Percentiles rank a stretch among this genome's conserved stretches.
Conservation (phyloP, 2,329 filamentous ascomycete genomes). For the Emmonsiellopsis sp. region DNA sequence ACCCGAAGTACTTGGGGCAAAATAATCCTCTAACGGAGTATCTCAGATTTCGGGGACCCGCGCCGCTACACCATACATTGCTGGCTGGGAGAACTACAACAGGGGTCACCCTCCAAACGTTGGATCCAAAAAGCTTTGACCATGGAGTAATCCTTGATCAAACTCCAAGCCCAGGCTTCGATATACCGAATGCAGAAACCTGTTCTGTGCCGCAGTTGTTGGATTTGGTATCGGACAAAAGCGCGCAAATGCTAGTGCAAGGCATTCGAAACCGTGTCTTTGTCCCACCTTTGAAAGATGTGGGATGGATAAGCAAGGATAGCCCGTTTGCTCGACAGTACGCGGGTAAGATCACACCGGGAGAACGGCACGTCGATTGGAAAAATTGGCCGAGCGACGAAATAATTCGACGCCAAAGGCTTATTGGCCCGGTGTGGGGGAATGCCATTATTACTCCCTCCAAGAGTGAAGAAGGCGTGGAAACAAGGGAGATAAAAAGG, state of each 20-base stretch:
- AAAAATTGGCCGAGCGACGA: constrained; percentile 43
- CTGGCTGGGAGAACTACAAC: constrained; percentile 52
- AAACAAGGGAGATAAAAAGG: constrained; percentile 22
- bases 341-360: constrained; percentile 65
- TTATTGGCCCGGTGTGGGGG: constrained; percentile 61
- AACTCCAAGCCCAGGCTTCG: constrained; percentile 48
- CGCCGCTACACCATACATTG: constrained; percentile 79
- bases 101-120: constrained; percentile 79
- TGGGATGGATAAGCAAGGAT: constrained; percentile 19
- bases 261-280: constrained; percentile 57
- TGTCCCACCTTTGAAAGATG: constrained; percentile 48
- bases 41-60: constrained; percentile 66
- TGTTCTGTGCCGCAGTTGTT: constrained; percentile 45
- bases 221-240: constrained; percentile 51
- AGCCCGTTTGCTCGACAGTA: constrained; percentile 33
- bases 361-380: constrained; percentile 58
- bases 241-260: constrained; percentile 61
- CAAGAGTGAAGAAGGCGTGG: neutral
- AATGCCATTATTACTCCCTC: constrained; percentile 19
- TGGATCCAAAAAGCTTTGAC: constrained; percentile 70
- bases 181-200: constrained; percentile 38
- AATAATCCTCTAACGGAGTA: constrained; percentile 6
- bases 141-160: constrained; percentile 67
- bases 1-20: neutral
- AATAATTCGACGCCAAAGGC: constrained; percentile 48